Percentiles rank a stretch among this genome's conserved stretches.
phyloP scores from a whole-genome alignment of 2,329 filamentous ascomycete species.

The Penicillium sp. region DNA sequence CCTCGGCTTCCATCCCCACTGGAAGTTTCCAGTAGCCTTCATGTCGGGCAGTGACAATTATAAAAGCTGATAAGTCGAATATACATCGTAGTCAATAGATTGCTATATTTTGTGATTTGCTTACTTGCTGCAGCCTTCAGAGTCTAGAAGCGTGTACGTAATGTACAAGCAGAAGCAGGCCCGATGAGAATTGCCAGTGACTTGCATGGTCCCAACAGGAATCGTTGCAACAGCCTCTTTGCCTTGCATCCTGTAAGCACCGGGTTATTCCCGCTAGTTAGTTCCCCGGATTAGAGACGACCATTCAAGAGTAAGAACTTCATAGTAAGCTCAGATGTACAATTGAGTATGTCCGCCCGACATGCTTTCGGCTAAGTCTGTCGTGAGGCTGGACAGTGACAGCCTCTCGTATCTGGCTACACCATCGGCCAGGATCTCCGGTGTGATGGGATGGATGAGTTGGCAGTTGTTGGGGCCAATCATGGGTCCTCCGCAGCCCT shows the following conservation, averaged over 20 bases:
- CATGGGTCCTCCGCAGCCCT: conserved; percentile 13
- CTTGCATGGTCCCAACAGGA: conserved; percentile 9
- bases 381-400: background rate
- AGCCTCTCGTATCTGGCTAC: conserved; percentile 2
- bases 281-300: background rate
- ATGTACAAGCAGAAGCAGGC: conserved; percentile 23
- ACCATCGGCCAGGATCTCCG: conserved; percentile 1
- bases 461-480: conserved; percentile 33
- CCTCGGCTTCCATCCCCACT: background rate
- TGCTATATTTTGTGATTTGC: background rate
- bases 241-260: conserved; percentile 19
- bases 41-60: too few relatives aligned
- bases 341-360: background rate
- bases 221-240: conserved; percentile 14
- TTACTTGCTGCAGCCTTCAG: background rate
- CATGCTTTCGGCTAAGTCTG: background rate
- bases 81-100: background rate
- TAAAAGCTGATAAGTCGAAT: too few relatives aligned
- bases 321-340: background rate
- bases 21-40: background rate
- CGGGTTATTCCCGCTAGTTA: background rate
- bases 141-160: background rate
- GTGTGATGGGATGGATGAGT: conserved; percentile 31
- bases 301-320: background rate
- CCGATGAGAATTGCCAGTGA: conserved; percentile 27